Evolutionary conservation across 2,329 filamentous ascomycete species (phyloP).

Genomic region (Alternaria hordeiaustralica): DNA sequence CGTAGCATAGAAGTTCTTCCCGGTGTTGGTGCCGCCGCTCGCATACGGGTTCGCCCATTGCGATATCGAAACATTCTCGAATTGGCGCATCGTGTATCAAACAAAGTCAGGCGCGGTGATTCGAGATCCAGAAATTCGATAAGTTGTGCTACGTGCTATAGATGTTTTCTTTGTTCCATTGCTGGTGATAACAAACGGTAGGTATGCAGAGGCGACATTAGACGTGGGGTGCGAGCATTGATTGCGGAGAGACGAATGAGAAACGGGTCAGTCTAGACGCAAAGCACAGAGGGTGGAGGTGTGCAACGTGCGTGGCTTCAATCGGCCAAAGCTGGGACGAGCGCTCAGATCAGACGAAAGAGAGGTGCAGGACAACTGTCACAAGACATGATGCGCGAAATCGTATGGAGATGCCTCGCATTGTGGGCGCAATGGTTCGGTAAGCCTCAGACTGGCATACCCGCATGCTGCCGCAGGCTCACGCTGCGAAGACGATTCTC

Average conservation of each 20-base stretch:
- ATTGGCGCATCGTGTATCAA: constrained; percentile 40
- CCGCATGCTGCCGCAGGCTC: constrained; percentile 33
- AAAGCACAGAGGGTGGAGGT: constrained; percentile 33
- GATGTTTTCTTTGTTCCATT: constrained; percentile 40
- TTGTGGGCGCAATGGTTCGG: constrained; percentile 32
- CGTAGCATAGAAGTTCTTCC: constrained; percentile 23
- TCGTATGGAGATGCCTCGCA: constrained; percentile 32
- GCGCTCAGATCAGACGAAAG: constrained; percentile 34
- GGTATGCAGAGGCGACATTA: constrained; percentile 43
- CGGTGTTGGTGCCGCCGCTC: constrained; percentile 19
- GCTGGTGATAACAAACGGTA: constrained; percentile 34
- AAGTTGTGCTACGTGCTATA: constrained; percentile 43
- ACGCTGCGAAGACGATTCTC: constrained; percentile 31
- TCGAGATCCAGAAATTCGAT: constrained; percentile 29
- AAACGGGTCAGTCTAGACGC: constrained; percentile 30
- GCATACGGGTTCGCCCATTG: constrained; percentile 44
- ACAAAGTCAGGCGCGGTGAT: constrained; percentile 21
- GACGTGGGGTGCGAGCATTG: constrained; percentile 44
- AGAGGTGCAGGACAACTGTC: constrained; percentile 40
- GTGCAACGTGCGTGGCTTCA: constrained; percentile 39
- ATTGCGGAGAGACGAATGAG: constrained; percentile 46
- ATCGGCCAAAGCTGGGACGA: constrained; percentile 31
- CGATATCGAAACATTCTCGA: constrained; percentile 41
- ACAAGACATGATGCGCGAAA: constrained; percentile 38
- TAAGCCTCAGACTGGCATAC: constrained; percentile 41